A percentile compares a stretch with the other conserved stretches of the same genome.
Conservation (phyloP, 2,329 filamentous ascomycete genomes). For the Gnomoniopsis sp. region DNA sequence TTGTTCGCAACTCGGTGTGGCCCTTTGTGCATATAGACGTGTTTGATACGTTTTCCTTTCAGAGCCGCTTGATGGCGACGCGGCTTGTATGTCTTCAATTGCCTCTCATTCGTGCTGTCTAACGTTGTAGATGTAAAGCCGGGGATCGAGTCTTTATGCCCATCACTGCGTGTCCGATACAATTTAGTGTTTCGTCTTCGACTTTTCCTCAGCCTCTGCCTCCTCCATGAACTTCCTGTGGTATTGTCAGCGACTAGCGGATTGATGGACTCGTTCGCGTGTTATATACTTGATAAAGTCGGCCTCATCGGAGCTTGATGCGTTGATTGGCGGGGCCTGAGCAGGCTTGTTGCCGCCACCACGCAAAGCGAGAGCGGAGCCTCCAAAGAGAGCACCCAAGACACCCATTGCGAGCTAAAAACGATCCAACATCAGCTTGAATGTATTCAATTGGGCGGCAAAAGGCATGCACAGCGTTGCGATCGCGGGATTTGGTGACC, state of each 20-base stretch:
- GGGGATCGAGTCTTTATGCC: too few relatives aligned
- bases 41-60: background rate
- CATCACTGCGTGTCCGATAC: conserved; percentile 6
- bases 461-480: background rate
- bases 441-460: conserved; percentile 4
- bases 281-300: conserved; percentile 61
- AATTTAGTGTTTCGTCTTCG: conserved; percentile 39
- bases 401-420: conserved; percentile 55
- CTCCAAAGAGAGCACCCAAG: conserved; percentile 49
- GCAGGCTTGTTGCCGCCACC: conserved; percentile 42
- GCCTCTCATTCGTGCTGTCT: conserved; percentile 12
- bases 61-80: background rate
- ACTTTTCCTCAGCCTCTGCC: conserved; percentile 39
- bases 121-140: conserved; percentile 6
- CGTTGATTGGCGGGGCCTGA: conserved; percentile 57
- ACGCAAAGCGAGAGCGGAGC: conserved; percentile 39
- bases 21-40: conserved; percentile 1
- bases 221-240: conserved; percentile 45
- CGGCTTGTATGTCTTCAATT: conserved; percentile 10
- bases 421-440: conserved; percentile 22
- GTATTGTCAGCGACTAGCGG: conserved; percentile 15
- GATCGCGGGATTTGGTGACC: background rate
- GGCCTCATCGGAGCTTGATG: conserved; percentile 58
- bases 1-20: too few relatives aligned
- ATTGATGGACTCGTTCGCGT: conserved; percentile 8